Base-by-base conservation (phyloP, 805 yeast species). In the Limtongia smithiae region DNA sequence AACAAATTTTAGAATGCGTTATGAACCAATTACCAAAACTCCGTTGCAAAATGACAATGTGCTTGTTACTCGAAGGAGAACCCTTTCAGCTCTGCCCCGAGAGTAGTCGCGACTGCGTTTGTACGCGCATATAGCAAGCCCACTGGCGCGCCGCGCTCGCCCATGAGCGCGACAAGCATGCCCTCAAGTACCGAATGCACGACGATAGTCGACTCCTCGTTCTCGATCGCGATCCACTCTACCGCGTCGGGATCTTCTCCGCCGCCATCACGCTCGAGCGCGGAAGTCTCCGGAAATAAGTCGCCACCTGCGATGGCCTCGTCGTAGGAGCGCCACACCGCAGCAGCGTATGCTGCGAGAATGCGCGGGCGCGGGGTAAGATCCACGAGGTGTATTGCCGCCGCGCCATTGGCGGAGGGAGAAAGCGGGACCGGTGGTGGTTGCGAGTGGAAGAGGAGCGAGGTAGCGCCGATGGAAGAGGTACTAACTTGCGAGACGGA, bases 141-240 rank as follows among this genome's bases (percentile, higher is more conserved):
- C 28, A 57, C 48, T 12, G 66, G 62, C 3, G 62, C 55, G 3
- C 44, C 53, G 17, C 58, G 51, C 21, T 62, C 63, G n/a, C 66
- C 65, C 4, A 64, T 63, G 5, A 59, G 45, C 1, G 61, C 52
- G 20, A 60, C 48, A 38, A 63, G 48, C 32, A 61, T 17, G 12
- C 32, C 17, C 6, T 31, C 36, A 1, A 51, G 25, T 4, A 54
- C 48, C 2, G 48, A 34, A 24, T 51, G 48, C 4, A 54, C 39
- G 3, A 46, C 34, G 6, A 54, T 46, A 9, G 54, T 40, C 5
- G 58, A 51, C 22, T 54, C 58, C 55, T 58, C 60, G 18, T 61
- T 57, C 25, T 52, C 58, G 18, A 62, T 40, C 5, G 60, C 51
- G 9, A 65, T 46, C 68, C 68, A 65, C 17, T 44, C 45, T 4